Conservation (phyloP, 306 rosid genomes). For the Astragalus glycyphyllos region DNA sequence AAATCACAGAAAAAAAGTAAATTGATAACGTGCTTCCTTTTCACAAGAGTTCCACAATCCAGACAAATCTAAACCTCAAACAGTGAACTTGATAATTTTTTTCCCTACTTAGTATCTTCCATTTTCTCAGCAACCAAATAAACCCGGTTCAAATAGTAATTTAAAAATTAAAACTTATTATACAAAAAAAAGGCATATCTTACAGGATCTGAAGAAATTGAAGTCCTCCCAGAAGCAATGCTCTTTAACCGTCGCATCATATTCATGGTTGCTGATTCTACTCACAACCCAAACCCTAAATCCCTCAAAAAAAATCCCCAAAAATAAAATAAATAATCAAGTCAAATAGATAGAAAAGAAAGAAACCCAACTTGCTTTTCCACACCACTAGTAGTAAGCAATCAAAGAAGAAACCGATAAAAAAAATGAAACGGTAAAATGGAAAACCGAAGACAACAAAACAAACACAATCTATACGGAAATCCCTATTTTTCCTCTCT, state of each 20-base stretch:
- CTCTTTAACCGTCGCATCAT: conserved; percentile 96
- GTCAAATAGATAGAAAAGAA: conserved; percentile 51
- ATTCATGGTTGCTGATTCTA: conserved; percentile 59
- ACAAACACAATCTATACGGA: neutral
- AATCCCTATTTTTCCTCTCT: neutral
- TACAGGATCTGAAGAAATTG: conserved; percentile 92
- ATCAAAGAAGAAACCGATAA: neutral
- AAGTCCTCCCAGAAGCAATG: conserved; percentile 92
- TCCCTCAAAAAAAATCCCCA: conserved; percentile 27
- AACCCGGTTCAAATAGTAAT: neutral
- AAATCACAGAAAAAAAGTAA: neutral
- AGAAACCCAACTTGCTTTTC: conserved; percentile 55
- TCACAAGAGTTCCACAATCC: neutral
- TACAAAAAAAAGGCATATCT: conserved; percentile 34
- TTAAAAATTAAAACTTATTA: neutral
- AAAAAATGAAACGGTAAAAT: conserved; percentile 16
- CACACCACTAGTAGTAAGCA: conserved; percentile 38
- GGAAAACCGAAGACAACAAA: conserved; percentile 6
- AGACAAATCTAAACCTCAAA: conserved; percentile 28
- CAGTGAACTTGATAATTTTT: neutral
- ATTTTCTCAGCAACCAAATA: conserved; percentile 30
- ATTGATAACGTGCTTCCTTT: neutral
- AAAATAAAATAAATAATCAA: neutral
- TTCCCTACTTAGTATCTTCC: conserved; percentile 21
- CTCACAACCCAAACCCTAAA: conserved; percentile 46